A percentile compares a stretch with the other conserved stretches of the same genome.
phyloP scores from a whole-genome alignment of 1,139 yeast species.

The Protomyces inouyei region DNA sequence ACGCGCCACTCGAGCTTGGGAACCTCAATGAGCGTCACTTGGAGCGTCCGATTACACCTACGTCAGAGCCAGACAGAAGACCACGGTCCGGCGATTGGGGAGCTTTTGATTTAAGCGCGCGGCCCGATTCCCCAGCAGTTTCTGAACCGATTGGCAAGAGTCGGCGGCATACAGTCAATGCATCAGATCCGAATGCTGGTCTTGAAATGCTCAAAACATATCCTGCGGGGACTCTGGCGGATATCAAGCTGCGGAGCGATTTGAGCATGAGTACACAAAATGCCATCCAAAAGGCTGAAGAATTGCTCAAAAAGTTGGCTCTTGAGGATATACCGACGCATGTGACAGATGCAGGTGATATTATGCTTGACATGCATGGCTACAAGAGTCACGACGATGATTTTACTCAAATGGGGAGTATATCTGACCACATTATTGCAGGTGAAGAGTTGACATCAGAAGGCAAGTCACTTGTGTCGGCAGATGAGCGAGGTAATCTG shows the following conservation, averaged over 20 bases:
- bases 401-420: slow-evolving; percentile 48
- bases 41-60: slow-evolving; percentile 6
- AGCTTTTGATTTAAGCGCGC: slow-evolving; percentile 1
- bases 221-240: slow-evolving; percentile 15
- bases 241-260: slow-evolving; percentile 28
- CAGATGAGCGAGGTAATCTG: slow-evolving; percentile 69
- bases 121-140: neutral
- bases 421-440: slow-evolving; percentile 50
- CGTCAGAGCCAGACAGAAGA: neutral
- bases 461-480: slow-evolving; percentile 45
- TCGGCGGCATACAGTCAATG: slow-evolving; percentile 18
- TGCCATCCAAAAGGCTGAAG: slow-evolving; percentile 61
- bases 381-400: slow-evolving; percentile 49
- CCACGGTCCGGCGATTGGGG: slow-evolving; percentile 23
- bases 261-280: slow-evolving; percentile 38
- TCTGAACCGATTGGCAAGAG: neutral
- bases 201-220: slow-evolving; percentile 26
- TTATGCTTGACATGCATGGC: slow-evolving; percentile 91
- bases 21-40: neutral
- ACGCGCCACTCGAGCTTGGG: slow-evolving; percentile 13
- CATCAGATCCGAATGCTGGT: neutral
- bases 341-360: slow-evolving; percentile 83
- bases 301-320: slow-evolving; percentile 61
- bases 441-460: slow-evolving; percentile 62
- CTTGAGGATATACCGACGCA: slow-evolving; percentile 80